Percentiles rank a stretch among this genome's conserved stretches.
Conservation (phyloP, 306 rosid genomes). For the Leucaena leucocephala region DNA sequence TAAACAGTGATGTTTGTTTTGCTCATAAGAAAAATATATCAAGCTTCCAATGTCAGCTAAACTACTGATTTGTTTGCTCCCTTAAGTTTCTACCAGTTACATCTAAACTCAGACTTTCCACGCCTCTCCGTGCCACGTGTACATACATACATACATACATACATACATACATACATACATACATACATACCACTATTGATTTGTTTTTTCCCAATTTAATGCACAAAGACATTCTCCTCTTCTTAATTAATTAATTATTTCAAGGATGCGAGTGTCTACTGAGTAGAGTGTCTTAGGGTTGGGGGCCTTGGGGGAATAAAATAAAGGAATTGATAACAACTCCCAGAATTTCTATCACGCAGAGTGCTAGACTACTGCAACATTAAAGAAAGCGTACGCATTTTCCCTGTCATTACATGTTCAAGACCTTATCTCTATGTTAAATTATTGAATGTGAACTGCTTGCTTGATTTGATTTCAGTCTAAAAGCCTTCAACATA, state of each 20-base stretch:
- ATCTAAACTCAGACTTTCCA: constrained; percentile 68
- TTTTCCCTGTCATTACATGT: background rate
- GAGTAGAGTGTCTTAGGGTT: background rate
- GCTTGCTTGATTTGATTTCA: background rate
- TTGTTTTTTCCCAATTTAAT: constrained; percentile 16
- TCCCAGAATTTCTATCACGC: background rate
- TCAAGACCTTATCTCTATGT: background rate
- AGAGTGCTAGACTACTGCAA: background rate
- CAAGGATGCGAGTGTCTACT: background rate
- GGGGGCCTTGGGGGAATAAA: background rate
- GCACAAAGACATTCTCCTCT: background rate
- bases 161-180: too few relatives aligned
- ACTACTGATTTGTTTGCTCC: constrained; percentile 70
- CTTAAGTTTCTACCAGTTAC: constrained; percentile 75
- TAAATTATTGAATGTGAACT: background rate
- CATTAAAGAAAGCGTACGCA: background rate
- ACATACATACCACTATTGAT: background rate
- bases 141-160: too few relatives aligned
- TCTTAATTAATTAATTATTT: background rate
- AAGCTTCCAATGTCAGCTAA: constrained; percentile 55
- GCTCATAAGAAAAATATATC: constrained; percentile 31
- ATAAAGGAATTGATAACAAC: background rate
- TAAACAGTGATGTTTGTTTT: constrained; percentile 22
- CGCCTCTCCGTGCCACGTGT: constrained; percentile 48
- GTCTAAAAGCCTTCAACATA: background rate